These are phyloP conservation scores for Skeletonema grethae DNA, from an alignment of 108 stramenopile species.

Conservation along the genomic window DNA sequence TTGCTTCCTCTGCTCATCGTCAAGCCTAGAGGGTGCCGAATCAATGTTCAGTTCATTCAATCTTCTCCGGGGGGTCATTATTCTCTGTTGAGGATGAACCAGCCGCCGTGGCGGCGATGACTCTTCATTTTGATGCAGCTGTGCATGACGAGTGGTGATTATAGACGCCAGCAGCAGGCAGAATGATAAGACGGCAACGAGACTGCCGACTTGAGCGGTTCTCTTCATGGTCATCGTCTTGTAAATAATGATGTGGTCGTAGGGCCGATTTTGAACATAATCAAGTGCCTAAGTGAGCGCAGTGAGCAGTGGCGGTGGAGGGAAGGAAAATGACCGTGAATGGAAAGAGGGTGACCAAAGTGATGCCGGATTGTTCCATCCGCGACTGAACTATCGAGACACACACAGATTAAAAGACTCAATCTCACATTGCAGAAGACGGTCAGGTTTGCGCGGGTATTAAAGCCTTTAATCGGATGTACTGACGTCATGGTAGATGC, in stretches of 20 bases:
- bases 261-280: no score
- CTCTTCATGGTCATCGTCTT: constrained; percentile 4
- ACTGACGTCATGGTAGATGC: not conserved
- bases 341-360: no score
- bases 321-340: not conserved
- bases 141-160: not conserved
- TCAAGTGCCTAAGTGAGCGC: no score
- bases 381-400: no score
- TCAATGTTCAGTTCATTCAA: not conserved
- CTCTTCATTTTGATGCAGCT: not conserved
- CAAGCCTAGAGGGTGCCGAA: not conserved
- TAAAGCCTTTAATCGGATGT: not conserved
- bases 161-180: not conserved
- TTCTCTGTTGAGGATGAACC: not conserved
- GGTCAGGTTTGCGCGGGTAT: not conserved
- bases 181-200: not conserved
- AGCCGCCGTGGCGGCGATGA: not conserved
- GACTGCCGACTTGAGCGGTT: not conserved
- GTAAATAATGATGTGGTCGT: no score
- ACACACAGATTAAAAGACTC: no score
- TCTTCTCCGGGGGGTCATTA: not conserved
- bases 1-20: not conserved
- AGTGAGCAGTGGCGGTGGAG: no score
- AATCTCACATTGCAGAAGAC: no score
- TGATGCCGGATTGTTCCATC: no score